These are phyloP conservation scores for Neopestalotiopsis rosae DNA, from an alignment of 2,329 filamentous ascomycete genomes.

Conservation along the genomic window DNA sequence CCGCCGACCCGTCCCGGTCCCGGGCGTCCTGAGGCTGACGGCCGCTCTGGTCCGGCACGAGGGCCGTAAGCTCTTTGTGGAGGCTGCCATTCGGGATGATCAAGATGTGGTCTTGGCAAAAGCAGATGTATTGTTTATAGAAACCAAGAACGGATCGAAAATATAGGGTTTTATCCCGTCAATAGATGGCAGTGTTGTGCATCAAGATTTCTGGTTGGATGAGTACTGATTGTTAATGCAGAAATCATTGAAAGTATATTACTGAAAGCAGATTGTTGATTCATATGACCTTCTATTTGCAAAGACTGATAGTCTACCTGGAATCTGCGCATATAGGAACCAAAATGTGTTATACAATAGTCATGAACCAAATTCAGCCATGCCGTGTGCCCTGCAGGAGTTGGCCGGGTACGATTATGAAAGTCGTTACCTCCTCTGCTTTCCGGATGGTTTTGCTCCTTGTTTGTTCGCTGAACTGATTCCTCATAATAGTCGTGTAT, in stretches of 20 bases:
- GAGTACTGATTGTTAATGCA: background rate
- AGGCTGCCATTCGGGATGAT: background rate
- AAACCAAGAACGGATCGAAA: background rate
- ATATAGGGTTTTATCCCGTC: background rate
- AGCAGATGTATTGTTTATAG: slow-evolving; percentile 4
- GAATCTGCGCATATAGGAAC: no score
- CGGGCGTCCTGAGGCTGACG: background rate
- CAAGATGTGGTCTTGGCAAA: background rate
- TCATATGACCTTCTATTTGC: background rate
- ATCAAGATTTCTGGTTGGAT: background rate
- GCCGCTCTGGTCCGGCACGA: background rate
- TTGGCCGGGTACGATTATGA: background rate
- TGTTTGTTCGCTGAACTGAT: background rate
- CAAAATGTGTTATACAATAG: no score
- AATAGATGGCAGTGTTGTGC: background rate
- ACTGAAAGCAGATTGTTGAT: background rate
- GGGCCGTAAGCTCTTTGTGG: slow-evolving; percentile 7
- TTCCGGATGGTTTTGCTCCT: no score
- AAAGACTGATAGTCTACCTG: no score
- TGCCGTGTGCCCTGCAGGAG: no score
- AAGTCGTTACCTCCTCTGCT: background rate
- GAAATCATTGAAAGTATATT: background rate
- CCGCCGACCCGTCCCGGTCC: background rate
- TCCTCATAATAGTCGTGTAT: background rate
- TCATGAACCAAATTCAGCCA: no score